Percentiles rank a stretch among this genome's conserved stretches.
These are phyloP conservation scores for Botrytis sinoallii DNA, from an alignment of 2,329 filamentous ascomycete species.

Conservation along the genomic window DNA sequence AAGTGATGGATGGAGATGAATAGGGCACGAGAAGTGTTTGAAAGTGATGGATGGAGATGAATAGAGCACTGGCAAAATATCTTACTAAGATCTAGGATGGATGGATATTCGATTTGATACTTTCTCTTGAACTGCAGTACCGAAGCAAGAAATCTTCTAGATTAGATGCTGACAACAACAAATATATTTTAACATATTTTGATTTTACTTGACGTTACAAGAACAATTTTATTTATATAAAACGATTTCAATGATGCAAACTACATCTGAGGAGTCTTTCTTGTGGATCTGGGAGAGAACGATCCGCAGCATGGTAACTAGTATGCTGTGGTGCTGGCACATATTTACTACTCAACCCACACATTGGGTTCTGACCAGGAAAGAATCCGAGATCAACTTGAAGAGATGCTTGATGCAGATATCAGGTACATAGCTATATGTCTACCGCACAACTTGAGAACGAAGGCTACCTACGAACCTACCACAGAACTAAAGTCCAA, in stretches of 20 bases:
- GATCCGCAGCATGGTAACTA: not conserved
- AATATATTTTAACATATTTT: not conserved
- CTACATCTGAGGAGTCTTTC: not conserved
- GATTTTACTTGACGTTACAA: not conserved
- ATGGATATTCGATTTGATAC: not conserved
- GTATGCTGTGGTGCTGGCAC: not conserved
- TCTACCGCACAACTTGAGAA: not conserved
- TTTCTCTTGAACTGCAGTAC: not conserved
- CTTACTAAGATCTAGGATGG: not conserved
- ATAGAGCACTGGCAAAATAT: not conserved
- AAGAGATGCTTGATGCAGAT: not conserved
- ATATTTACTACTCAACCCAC: too few relatives aligned
- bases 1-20: fast-evolving
- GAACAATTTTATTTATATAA: not conserved
- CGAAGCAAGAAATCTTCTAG: not conserved
- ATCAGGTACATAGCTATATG: not conserved
- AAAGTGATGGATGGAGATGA: fast-evolving
- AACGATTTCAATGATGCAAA: not conserved
- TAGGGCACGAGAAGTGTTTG: too few relatives aligned
- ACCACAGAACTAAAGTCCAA: not conserved
- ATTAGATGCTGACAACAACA: not conserved
- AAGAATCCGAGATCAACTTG: not conserved
- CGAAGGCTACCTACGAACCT: not conserved
- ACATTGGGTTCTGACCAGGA: too few relatives aligned
- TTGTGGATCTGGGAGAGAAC: not conserved